Evolutionary conservation across 495 filamentous ascomycete genomes (phyloP).

Genomic region (Penicillium alfredii): DNA sequence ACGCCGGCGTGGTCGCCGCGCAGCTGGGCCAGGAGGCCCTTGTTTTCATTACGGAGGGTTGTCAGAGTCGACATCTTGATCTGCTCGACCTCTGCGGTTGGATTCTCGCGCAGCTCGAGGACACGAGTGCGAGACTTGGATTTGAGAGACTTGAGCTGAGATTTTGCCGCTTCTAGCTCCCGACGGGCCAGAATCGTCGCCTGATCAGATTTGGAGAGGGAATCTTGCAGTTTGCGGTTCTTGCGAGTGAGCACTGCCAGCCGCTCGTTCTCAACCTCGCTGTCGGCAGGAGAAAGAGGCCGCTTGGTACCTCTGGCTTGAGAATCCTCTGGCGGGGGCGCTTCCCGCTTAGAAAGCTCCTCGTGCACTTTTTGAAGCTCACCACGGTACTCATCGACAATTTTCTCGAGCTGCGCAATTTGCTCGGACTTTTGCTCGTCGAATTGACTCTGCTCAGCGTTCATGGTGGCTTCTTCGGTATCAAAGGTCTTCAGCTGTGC

Average conservation of each 20-base stretch:
- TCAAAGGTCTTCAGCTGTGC: conserved; percentile 90
- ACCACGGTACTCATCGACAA: conserved; percentile 82
- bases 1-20: conserved; percentile 40
- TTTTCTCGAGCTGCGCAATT: conserved; percentile 72
- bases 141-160: conserved; percentile 66
- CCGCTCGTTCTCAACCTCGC: conserved; percentile 65
- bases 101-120: conserved; percentile 82
- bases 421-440: conserved; percentile 71
- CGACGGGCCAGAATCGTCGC: conserved; percentile 59
- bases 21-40: conserved; percentile 72
- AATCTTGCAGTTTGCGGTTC: conserved; percentile 77
- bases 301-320: conserved; percentile 35
- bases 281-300: conserved; percentile 54
- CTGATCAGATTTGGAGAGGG: conserved; percentile 60
- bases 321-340: conserved; percentile 28
- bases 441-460: conserved; percentile 58
- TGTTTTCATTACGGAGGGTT: conserved; percentile 76
- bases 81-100: conserved; percentile 73
- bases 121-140: conserved; percentile 73
- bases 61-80: conserved; percentile 73
- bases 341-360: conserved; percentile 62
- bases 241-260: conserved; percentile 78
- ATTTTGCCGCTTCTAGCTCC: conserved; percentile 64
- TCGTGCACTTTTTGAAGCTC: conserved; percentile 70
- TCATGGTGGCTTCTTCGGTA: conserved; percentile 79